A percentile compares a stretch with the other conserved stretches of the same genome.
phyloP scores from a whole-genome alignment of 2,329 filamentous ascomycete species.

The Ceratocystis ficicola region DNA sequence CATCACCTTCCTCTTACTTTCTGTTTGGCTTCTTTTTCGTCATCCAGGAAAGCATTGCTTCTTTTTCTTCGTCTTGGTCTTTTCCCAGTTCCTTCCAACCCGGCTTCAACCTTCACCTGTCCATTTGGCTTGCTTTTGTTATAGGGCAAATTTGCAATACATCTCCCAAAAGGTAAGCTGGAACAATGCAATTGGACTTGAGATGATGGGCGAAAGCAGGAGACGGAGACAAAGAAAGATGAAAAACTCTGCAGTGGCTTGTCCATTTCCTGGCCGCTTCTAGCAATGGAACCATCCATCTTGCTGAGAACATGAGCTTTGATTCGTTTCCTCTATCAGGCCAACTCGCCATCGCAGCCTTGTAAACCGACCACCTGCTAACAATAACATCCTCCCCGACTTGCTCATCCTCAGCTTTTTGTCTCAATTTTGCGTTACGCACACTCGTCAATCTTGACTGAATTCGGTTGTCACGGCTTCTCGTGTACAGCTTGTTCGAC shows the following conservation, averaged over 20 bases:
- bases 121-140: neutral
- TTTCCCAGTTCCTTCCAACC: neutral
- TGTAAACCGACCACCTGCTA: neutral
- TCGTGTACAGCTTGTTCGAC: slow-evolving; percentile 18
- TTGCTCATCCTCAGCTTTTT: slow-evolving; percentile 8
- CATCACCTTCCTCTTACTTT: neutral
- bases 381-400: neutral
- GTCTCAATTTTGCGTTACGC: neutral
- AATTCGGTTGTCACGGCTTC: slow-evolving; percentile 9
- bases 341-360: neutral
- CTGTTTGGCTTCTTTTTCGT: slow-evolving; percentile 11
- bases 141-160: neutral
- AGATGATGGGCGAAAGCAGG: neutral
- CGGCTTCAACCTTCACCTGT: neutral
- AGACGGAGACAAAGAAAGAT: neutral
- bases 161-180: neutral
- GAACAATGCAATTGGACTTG: neutral
- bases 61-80: slow-evolving; percentile 3
- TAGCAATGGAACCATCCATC: neutral
- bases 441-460: neutral
- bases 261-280: neutral
- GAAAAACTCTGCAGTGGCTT: neutral
- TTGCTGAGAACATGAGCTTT: neutral
- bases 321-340: neutral
- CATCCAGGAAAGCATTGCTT: slow-evolving; percentile 5